Evolutionary conservation across 257 asterid species (phyloP).

Genomic region (Marsdenia floribunda): DNA sequence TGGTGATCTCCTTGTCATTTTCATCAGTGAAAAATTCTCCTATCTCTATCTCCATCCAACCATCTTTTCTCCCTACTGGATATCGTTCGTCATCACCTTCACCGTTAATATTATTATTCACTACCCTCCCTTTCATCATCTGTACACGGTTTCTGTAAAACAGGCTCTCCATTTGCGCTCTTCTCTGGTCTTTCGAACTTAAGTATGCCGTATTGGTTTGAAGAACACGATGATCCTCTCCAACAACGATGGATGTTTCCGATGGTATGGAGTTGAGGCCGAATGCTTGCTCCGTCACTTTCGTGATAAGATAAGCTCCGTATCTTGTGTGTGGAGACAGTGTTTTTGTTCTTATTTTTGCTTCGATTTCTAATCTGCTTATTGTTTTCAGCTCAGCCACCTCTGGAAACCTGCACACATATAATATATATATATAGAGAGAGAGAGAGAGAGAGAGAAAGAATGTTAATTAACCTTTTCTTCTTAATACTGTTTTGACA

Average conservation of each 20-base stretch:
- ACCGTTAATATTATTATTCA: neutral
- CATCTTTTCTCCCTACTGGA: constrained; percentile 27
- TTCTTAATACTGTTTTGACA: no score
- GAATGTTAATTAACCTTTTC: no score
- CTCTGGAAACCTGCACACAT: constrained; percentile 23
- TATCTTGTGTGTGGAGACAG: constrained; percentile 30
- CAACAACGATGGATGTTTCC: constrained; percentile 9
- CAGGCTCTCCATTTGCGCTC: constrained; percentile 18
- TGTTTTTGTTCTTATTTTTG: constrained; percentile 19
- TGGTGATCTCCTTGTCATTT: constrained; percentile 29
- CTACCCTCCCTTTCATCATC: constrained; percentile 21
- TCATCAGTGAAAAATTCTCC: constrained; percentile 27
- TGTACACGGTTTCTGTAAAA: constrained; percentile 21
- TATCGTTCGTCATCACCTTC: constrained; percentile 7
- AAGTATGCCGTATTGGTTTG: constrained; percentile 19
- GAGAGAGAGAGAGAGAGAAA: no score
- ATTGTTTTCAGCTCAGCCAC: constrained; percentile 31
- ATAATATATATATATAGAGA: neutral
- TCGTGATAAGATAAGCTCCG: constrained; percentile 28
- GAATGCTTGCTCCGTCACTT: constrained; percentile 21
- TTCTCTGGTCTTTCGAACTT: constrained; percentile 9
- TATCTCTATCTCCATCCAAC: constrained; percentile 35
- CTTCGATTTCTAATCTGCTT: constrained; percentile 27
- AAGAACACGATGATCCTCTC: neutral
- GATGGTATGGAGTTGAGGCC: constrained; percentile 29